Base-by-base conservation (phyloP, 495 filamentous ascomycete genomes). In the Aspergillus cavernicola region DNA sequence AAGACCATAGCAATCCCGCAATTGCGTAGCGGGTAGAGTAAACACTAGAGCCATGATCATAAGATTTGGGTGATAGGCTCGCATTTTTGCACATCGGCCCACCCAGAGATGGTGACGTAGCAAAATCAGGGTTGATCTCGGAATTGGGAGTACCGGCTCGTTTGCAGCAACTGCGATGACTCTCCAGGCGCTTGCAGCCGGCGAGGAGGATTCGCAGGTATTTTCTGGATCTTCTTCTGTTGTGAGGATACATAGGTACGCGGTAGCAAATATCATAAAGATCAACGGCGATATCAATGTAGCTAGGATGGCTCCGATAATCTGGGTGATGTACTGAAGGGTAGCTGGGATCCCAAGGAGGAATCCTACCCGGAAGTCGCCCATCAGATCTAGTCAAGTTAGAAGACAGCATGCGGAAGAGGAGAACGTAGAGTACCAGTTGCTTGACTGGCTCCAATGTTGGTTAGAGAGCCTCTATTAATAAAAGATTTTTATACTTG, bases 41-140 rank as follows among this genome's bases (percentile, higher is more conserved):
- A 51, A 51, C 33, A 35, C 48, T 35, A 51, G 24, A 13, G 48
- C 48, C n/a, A 51, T 2, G 24, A 51, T 51, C 48, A 51, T 39
- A 19, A 51, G 16, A 12, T 51, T 51, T 4, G 36, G 48, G 29
- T 39, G 36, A 20, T 51, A 51, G 1, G 12, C 22, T 7, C 35
- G 48, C 35, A 41, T 32, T 2, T 19, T 4, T 12, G 19, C 35
- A 35, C 48, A 51, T 22, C 13, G 26, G n/a, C 36, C 48, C 4
- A 18, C 13, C 20, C 33, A 41, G 36, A 50, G 46, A 10, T 24
- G 40, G 16, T 41, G 33, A 13, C 36, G 33, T 8, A 35, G 16
- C 23, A 51, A 41, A 15, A 18, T 19, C 6, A 29, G 35, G 23
- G 35, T 51, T 3, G 33, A 39, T 4, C 12, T 16, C 19, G 48